phyloP scores from a whole-genome alignment of 2,329 filamentous ascomycete species.

The Diaporthe vaccinii region DNA sequence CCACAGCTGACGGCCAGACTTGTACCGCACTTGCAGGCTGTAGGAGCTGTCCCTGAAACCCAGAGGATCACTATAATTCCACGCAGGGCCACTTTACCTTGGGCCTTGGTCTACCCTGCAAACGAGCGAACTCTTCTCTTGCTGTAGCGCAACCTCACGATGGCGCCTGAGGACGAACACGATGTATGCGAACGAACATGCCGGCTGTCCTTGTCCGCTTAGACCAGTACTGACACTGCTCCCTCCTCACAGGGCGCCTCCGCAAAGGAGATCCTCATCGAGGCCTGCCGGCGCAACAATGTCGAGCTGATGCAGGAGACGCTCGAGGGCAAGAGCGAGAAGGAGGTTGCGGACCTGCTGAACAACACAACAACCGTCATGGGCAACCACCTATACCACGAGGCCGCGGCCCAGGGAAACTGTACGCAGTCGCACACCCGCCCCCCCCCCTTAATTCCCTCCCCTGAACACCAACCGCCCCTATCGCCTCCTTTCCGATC shows the following conservation, averaged over 20 bases:
- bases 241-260: conserved; percentile 78
- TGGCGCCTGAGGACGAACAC: conserved; percentile 47
- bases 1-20: conserved; percentile 26
- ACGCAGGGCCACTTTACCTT: conserved; percentile 8
- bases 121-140: background rate
- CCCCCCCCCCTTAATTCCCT: conserved; percentile 5
- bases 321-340: conserved; percentile 72
- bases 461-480: conserved; percentile 1
- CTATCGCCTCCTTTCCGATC: background rate
- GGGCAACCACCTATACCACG: conserved; percentile 90
- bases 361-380: conserved; percentile 89
- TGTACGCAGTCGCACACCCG: conserved; percentile 68
- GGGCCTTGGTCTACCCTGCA: background rate
- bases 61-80: conserved; percentile 9
- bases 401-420: conserved; percentile 87
- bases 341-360: conserved; percentile 80
- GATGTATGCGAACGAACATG: conserved; percentile 43
- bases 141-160: conserved; percentile 1
- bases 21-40: background rate
- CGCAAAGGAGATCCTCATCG: conserved; percentile 86
- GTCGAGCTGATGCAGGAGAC: conserved; percentile 84
- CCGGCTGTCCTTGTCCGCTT: background rate
- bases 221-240: conserved; percentile 43
- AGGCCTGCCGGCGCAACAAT: conserved; percentile 95
- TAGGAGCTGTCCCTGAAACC: conserved; percentile 29